Evolutionary conservation across 768 basidiomycete genomes (phyloP).

Genomic region (Mycena metata): DNA sequence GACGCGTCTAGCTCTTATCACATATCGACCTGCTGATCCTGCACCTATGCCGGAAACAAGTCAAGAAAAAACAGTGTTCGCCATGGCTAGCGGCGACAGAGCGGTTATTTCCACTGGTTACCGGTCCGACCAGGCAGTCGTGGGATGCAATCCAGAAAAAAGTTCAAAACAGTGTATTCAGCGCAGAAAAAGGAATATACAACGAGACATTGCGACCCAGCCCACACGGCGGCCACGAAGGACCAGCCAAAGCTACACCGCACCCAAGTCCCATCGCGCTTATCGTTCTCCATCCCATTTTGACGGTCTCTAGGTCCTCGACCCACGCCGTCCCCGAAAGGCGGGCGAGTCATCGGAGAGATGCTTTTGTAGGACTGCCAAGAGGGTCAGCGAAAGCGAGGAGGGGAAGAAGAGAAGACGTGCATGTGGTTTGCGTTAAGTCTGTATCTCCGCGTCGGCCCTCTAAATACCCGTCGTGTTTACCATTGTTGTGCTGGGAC

Average conservation of each 20-base stretch:
- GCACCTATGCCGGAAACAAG: slow-evolving; percentile 6
- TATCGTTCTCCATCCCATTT: slow-evolving; percentile 76
- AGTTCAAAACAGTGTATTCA: background rate
- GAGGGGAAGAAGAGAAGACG: slow-evolving; percentile 43
- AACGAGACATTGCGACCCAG: slow-evolving; percentile 91
- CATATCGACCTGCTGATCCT: background rate
- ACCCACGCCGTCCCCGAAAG: slow-evolving; percentile 73
- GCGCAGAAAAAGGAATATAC: slow-evolving; percentile 65
- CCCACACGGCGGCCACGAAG: slow-evolving; percentile 81
- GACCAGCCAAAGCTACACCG: slow-evolving; percentile 68
- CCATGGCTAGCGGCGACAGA: no score
- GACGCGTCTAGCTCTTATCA: no score
- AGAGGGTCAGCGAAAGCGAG: slow-evolving; percentile 33
- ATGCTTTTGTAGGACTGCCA: slow-evolving; percentile 85
- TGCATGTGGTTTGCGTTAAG: slow-evolving; percentile 77
- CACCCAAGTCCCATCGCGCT: slow-evolving; percentile 90
- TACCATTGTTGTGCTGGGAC: no score
- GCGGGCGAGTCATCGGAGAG: slow-evolving; percentile 88
- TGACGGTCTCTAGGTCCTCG: slow-evolving; percentile 94
- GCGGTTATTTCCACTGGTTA: no score
- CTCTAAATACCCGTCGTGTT: no score
- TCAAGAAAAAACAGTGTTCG: slow-evolving; percentile 17
- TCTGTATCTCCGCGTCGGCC: no score
- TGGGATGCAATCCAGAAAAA: no score
- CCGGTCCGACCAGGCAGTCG: no score